Evolutionary conservation across 179 eudicot species (phyloP).

Genomic region (Silene vulgaris): DNA sequence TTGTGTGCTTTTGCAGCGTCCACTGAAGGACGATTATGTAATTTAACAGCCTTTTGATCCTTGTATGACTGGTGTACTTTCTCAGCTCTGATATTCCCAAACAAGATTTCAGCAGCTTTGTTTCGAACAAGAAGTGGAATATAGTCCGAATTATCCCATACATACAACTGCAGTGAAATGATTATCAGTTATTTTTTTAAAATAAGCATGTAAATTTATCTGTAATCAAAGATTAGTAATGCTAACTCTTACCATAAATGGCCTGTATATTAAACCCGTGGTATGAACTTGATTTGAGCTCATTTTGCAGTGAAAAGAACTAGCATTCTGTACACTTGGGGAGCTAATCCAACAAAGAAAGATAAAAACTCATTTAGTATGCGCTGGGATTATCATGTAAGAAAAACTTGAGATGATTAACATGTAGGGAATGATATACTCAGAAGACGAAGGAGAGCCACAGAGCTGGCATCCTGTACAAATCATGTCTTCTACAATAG

Average conservation of each 20-base stretch:
- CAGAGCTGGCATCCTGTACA: slow-evolving; percentile 68
- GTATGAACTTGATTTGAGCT: slow-evolving; percentile 54
- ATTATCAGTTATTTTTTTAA: neutral
- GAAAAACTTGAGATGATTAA: neutral
- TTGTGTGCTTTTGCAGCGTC: slow-evolving; percentile 10
- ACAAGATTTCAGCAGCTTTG: slow-evolving; percentile 68
- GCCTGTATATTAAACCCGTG: slow-evolving; percentile 54
- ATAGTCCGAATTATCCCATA: slow-evolving; percentile 66
- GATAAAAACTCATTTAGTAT: neutral
- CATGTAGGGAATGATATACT: slow-evolving; percentile 22
- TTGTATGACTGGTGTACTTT: slow-evolving; percentile 46
- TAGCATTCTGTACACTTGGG: slow-evolving; percentile 26
- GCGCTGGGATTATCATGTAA: neutral
- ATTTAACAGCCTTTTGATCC: slow-evolving; percentile 24
- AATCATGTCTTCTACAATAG: slow-evolving; percentile 61
- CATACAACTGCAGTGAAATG: slow-evolving; percentile 51
- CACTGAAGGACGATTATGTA: neutral
- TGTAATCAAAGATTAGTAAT: neutral
- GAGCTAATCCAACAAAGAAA: slow-evolving; percentile 36
- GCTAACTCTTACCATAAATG: slow-evolving; percentile 57
- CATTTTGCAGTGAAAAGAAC: slow-evolving; percentile 49
- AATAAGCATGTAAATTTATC: neutral
- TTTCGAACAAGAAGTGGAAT: slow-evolving; percentile 65
- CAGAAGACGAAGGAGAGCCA: slow-evolving; percentile 49
- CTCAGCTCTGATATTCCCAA: slow-evolving; percentile 71